Base-by-base conservation (phyloP, 1,284 basidiomycete genomes). In the Hypsizygus ulmarius region DNA sequence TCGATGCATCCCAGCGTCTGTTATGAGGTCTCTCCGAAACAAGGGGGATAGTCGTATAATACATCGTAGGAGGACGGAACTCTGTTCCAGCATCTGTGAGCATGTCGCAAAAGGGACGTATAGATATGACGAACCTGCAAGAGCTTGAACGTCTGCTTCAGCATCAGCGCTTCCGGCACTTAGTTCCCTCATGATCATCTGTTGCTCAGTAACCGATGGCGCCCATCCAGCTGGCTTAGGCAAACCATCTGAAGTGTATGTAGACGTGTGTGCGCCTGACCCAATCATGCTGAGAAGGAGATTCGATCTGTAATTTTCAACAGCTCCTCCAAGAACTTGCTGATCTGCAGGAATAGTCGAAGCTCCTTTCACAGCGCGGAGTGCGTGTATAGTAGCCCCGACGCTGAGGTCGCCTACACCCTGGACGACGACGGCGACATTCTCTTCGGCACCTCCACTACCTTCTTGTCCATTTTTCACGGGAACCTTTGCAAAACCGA, bases 401-500 rank as follows among this genome's bases (percentile, higher is more conserved):
- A 89, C 87, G 57, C 86, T 88, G 54, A 91, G 64, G 55, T 90
- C 87, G 30, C 88, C 88, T 15, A 90, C 75, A 29, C 88, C 87
- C 65, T 89, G 86, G 25, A 88, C 84, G 50, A 81, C 78, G 40
- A 83, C 73, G 45, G 74, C 81, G 9, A 77, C 66, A 28, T 73
- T 78, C 51, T 88, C 84, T 41, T 87, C 84, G 39, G 77, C 70
- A 33, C 77, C 72, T 29, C 72, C 72, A 43, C 72, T 74, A 29
- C 80, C 79, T 58, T 92, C 86, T 59, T 82, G 79, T 18, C 81
- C 82, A 55, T 85, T 85, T 73, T 93, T 93, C 57, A 92, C 90
- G 5, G 93, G 94, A 2, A 96, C 94, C 61, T 94, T 93, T 43
- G 95, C 95, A 63, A 94, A 99, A 1, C 95, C 96, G 53, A 98